These are phyloP conservation scores for Penicillium freii DNA, from an alignment of 2,329 filamentous ascomycete species.

Conservation along the genomic window DNA sequence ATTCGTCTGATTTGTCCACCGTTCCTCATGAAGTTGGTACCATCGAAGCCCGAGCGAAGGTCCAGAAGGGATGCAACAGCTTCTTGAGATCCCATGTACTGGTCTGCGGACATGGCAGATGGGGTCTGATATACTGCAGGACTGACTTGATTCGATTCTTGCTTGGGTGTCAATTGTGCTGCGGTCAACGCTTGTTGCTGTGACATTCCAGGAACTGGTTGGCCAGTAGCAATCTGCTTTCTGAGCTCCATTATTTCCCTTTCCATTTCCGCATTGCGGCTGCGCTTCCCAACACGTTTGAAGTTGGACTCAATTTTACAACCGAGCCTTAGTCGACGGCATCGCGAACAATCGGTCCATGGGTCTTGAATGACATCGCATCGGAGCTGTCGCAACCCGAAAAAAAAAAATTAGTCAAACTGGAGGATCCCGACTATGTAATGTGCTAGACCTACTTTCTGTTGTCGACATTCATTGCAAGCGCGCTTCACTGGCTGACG, in stretches of 20 bases:
- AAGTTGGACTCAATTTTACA: conserved; percentile 69
- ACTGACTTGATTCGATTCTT: conserved; percentile 39
- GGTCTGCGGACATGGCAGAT: conserved; percentile 39
- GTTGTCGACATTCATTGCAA: conserved; percentile 68
- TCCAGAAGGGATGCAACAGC: conserved; percentile 52
- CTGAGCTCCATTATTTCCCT: conserved; percentile 54
- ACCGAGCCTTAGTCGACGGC: conserved; percentile 60
- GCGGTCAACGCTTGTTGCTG: conserved; percentile 26
- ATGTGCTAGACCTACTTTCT: conserved; percentile 53
- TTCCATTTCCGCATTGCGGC: conserved; percentile 64
- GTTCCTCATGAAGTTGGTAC: conserved; percentile 47
- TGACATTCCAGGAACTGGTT: conserved; percentile 20
- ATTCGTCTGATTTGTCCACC: conserved; percentile 53
- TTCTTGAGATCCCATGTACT: conserved; percentile 50
- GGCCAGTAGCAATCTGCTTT: conserved; percentile 45
- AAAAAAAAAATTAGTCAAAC: conserved; percentile 10
- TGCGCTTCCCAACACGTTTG: conserved; percentile 66
- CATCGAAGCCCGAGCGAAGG: conserved; percentile 48
- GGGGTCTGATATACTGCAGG: conserved; percentile 36
- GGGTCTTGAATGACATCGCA: conserved; percentile 67
- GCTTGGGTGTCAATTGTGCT: conserved; percentile 35
- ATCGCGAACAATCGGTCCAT: conserved; percentile 61
- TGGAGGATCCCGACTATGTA: neutral
- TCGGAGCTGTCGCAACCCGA: conserved; percentile 52
- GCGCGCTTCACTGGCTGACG: conserved; percentile 58